phyloP scores from a whole-genome alignment of 768 basidiomycete species.

The Amyloporia xantha region DNA sequence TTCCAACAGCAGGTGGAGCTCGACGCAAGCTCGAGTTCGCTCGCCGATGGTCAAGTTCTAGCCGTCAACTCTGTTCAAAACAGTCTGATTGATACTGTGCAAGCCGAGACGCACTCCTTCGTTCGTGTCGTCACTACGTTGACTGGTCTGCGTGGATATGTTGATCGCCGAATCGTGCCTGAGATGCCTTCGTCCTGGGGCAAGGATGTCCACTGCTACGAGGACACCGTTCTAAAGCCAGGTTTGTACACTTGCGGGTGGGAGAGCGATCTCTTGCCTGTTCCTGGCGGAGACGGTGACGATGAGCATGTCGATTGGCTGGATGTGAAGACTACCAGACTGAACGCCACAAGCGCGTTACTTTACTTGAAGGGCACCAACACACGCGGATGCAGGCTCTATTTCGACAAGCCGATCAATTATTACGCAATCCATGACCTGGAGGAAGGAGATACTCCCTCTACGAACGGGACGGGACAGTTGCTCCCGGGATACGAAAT shows the following conservation, averaged over 20 bases:
- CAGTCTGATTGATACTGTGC: background rate
- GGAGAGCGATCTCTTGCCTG: conserved; percentile 35
- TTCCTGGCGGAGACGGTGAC: conserved; percentile 25
- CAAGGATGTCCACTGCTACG: conserved; percentile 29
- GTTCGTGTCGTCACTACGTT: conserved; percentile 37
- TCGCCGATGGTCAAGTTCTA: background rate
- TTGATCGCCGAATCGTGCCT: conserved; percentile 38
- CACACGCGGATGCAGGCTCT: conserved; percentile 57
- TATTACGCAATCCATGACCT: conserved; percentile 37
- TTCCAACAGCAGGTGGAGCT: conserved; percentile 61
- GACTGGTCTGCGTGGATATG: conserved; percentile 37
- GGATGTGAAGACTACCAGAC: conserved; percentile 33
- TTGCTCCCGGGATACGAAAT: conserved; percentile 30
- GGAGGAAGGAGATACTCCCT: conserved; percentile 16
- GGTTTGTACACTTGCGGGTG: conserved; percentile 46
- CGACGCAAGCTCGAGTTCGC: conserved; percentile 5
- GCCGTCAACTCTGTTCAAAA: background rate
- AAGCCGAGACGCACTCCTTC: background rate
- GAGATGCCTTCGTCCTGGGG: conserved; percentile 45
- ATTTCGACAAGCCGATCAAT: conserved; percentile 45
- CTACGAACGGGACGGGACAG: conserved; percentile 1
- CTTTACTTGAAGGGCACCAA: conserved; percentile 49
- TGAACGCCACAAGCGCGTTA: conserved; percentile 37
- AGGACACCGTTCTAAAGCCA: conserved; percentile 15
- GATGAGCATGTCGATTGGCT: conserved; percentile 36